phyloP scores from a whole-genome alignment of 768 basidiomycete species.

The Pulveroboletus sp. region DNA sequence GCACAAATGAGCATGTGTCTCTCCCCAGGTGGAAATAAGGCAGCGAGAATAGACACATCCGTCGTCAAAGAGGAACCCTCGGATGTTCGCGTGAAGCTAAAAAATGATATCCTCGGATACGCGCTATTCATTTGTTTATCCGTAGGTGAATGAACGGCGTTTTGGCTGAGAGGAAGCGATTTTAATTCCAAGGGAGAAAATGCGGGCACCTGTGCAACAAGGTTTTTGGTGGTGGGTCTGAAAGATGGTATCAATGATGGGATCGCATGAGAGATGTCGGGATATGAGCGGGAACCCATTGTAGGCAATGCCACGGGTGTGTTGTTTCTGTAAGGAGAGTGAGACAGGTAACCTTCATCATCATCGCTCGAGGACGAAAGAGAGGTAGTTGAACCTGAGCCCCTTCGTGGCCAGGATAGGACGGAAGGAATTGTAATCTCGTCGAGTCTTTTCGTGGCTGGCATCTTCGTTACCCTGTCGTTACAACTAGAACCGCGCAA shows the following conservation, averaged over 20 bases:
- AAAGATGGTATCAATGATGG: slow-evolving; percentile 27
- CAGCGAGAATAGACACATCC: slow-evolving; percentile 59
- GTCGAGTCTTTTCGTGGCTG: slow-evolving; percentile 6
- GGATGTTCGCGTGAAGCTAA: slow-evolving; percentile 71
- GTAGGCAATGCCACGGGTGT: slow-evolving; percentile 32
- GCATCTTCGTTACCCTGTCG: slow-evolving; percentile 1
- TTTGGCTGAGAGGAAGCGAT: slow-evolving; percentile 6
- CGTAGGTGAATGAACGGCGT: slow-evolving; percentile 7
- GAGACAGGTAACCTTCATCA: slow-evolving; percentile 53
- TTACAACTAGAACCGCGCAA: slow-evolving; percentile 2
- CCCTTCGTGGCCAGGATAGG: slow-evolving; percentile 19
- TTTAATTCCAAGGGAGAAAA: slow-evolving; percentile 25
- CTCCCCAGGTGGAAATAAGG: slow-evolving; percentile 66
- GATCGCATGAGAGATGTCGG: slow-evolving; percentile 35
- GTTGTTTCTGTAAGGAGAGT: slow-evolving; percentile 42
- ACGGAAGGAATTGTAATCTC: slow-evolving; percentile 19
- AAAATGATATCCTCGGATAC: slow-evolving; percentile 53
- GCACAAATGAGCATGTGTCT: slow-evolving; percentile 72
- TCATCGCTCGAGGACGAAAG: slow-evolving; percentile 34
- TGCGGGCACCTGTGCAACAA: slow-evolving; percentile 31
- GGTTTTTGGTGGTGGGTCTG: slow-evolving; percentile 37
- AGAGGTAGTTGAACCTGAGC: slow-evolving; percentile 24
- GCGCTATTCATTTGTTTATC: slow-evolving; percentile 10
- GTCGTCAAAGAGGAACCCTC: slow-evolving; percentile 78
- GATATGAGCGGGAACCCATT: slow-evolving; percentile 39